A percentile compares a stretch with the other conserved stretches of the same genome.
phyloP scores from a whole-genome alignment of 2,329 filamentous ascomycete species.

The Fusarium torulosum region DNA sequence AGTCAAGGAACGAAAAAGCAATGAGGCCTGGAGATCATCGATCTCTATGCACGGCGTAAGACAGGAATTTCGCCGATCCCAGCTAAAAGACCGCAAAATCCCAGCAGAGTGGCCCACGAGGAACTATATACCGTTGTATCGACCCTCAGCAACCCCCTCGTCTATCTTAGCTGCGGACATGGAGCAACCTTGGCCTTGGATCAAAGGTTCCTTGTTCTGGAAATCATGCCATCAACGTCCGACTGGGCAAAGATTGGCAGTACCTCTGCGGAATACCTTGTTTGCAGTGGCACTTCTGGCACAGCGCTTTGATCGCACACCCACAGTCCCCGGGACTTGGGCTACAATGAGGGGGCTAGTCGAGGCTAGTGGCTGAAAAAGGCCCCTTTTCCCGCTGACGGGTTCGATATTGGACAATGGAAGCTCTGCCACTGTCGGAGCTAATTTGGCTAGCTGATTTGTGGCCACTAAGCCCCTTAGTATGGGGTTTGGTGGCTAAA shows the following conservation, averaged over 20 bases:
- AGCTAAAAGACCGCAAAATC: constrained; percentile 11
- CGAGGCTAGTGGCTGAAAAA: neutral
- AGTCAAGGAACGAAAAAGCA: neutral
- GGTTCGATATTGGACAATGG: neutral
- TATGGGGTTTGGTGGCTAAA: neutral
- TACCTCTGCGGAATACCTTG: constrained; percentile 4
- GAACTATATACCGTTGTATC: constrained; percentile 25
- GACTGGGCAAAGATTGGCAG: constrained; percentile 34
- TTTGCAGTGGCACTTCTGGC: neutral
- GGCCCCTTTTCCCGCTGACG: constrained; percentile 13
- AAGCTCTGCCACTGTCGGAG: neutral
- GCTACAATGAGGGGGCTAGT: neutral
- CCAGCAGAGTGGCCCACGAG: constrained; percentile 13
- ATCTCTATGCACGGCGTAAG: neutral
- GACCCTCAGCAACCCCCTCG: neutral
- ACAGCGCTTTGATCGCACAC: constrained; percentile 18
- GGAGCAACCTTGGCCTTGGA: constrained; percentile 13
- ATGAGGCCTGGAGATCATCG: constrained; percentile 2
- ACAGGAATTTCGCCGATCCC: constrained; percentile 24
- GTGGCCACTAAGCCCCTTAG: neutral
- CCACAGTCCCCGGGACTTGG: constrained; percentile 1
- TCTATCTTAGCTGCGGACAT: neutral
- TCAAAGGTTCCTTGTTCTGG: neutral
- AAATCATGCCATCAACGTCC: constrained; percentile 28
- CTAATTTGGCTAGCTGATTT: neutral